Evolutionary conservation across 768 basidiomycete species (phyloP), one percentile per base, ranked within the genome.

Genomic region (Tephrocybe rancida): DNA sequence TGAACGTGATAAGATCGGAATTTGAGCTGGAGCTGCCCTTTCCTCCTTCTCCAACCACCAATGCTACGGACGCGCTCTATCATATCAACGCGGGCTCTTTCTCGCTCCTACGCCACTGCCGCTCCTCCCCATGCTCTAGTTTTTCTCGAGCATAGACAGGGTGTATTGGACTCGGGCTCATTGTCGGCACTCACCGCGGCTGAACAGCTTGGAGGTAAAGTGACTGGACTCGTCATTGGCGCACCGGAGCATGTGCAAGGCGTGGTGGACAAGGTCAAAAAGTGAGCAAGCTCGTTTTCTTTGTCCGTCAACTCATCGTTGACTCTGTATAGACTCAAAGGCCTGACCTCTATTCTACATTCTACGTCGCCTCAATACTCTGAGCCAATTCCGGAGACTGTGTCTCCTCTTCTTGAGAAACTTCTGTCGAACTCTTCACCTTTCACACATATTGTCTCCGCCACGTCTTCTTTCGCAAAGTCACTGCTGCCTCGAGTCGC

Each of bases 101-200:
- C 55, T 35, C 76, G 85, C 54, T 66, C 75, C 5, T 91, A 90
- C 66, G 82, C 88, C 4, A 81, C 86, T 3, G 69, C 80, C 21
- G 52, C 79, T 4, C 74, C 84, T 27, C 85, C 89, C 0, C 87
- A 90, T 70, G 85, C 89, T 1, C 83, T 97, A 3, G 86, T 97
- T n/a, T 87, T 92, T 59, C 77, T 98, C 43, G 96, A 98, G 70
- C 94, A 98, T 66, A 82, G 84, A 42, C 77, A 83, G 44, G 93
- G 93, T 32, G 78, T 82, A 53, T 80, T 98, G 57, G 92, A 95
- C 53, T 81, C 93, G 1, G 87, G 85, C 13, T 91, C 91, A 13
- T 78, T 98, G 52, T 95, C 91, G 29, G 96, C 97, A 22, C 73
- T 99, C 58, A 92, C 95, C 1, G 97, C 97, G 38, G 97, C 95